A percentile compares a stretch with the other conserved stretches of the same genome.
phyloP scores from a whole-genome alignment of 108 stramenopile species.

The Skeletonema potamos region DNA sequence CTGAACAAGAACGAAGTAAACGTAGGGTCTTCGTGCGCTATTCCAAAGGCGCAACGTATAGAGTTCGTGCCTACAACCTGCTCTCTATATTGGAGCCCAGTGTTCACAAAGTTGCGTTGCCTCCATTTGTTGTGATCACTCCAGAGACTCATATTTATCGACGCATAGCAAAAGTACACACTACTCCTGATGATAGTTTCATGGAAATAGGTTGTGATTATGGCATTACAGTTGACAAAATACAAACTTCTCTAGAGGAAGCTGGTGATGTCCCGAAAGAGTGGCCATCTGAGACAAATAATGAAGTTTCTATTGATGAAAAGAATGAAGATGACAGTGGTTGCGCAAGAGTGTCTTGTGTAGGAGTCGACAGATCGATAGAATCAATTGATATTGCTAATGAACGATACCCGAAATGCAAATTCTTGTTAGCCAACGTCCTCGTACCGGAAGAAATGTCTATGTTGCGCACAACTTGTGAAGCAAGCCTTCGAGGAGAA shows the following conservation, averaged over 20 bases:
- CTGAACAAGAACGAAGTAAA: constrained; percentile 3
- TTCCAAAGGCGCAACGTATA: constrained; percentile 75
- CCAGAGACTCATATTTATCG: constrained; percentile 79
- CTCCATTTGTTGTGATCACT: constrained; percentile 50
- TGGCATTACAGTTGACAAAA: constrained; percentile 63
- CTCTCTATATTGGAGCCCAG: constrained; percentile 58
- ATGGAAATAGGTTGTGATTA: constrained; percentile 81
- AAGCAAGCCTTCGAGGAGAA: constrained; percentile 5
- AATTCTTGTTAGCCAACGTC: constrained; percentile 52
- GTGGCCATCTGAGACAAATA: constrained; percentile 2
- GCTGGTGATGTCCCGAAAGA: constrained; percentile 39
- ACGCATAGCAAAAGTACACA: constrained; percentile 59
- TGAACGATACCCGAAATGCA: constrained; percentile 56
- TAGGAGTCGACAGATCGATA: constrained; percentile 76
- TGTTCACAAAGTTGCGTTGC: constrained; percentile 5
- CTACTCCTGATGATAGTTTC: constrained; percentile 62
- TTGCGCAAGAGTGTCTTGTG: constrained; percentile 5
- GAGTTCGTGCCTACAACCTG: constrained; percentile 54
- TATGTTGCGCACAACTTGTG: constrained; percentile 16
- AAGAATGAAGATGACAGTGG: not conserved
- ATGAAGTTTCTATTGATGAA: constrained; percentile 1
- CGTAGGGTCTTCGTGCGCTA: constrained; percentile 64
- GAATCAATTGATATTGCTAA: constrained; percentile 67
- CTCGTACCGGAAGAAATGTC: constrained; percentile 31
- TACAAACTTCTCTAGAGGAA: constrained; percentile 33